phyloP scores from a whole-genome alignment of 2,329 filamentous ascomycete species.

The Pseudogymnoascus pannorum region DNA sequence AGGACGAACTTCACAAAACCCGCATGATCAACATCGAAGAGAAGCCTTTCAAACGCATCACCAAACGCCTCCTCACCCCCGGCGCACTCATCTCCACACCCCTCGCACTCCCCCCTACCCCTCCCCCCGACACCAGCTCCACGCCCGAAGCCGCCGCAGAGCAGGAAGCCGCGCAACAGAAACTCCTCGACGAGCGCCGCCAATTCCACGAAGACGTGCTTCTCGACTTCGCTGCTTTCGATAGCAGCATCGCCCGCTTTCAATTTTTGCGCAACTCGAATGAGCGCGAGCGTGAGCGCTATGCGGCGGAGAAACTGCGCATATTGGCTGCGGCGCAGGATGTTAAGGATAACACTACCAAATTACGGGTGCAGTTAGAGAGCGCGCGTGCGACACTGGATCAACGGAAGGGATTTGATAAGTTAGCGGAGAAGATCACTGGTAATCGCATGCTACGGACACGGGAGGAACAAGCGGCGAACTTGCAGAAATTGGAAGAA shows the following conservation, averaged over 20 bases:
- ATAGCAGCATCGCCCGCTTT: conserved; percentile 77
- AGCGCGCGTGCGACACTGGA: conserved; percentile 67
- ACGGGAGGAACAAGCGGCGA: conserved; percentile 73
- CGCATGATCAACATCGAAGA: conserved; percentile 87
- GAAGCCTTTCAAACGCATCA: conserved; percentile 83
- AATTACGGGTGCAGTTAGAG: conserved; percentile 67
- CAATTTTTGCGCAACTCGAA: conserved; percentile 84
- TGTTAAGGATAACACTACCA: conserved; percentile 67
- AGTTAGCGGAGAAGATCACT: conserved; percentile 79
- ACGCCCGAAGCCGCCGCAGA: conserved; percentile 35
- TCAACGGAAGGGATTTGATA: conserved; percentile 79
- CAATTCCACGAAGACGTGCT: conserved; percentile 75
- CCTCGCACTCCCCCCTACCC: conserved; percentile 53
- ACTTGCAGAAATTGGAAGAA: conserved; percentile 73
- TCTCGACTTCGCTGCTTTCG: conserved; percentile 82
- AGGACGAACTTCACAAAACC: conserved; percentile 78
- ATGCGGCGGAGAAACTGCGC: conserved; percentile 69
- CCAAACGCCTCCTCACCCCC: conserved; percentile 67
- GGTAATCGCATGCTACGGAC: conserved; percentile 71
- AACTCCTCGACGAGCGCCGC: conserved; percentile 47
- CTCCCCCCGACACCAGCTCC: conserved; percentile 50
- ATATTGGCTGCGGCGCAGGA: conserved; percentile 72
- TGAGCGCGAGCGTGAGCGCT: conserved; percentile 72
- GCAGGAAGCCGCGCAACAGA: conserved; percentile 39
- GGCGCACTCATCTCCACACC: conserved; percentile 54